Conservation (phyloP, 768 basidiomycete species). For the Daedaleopsis nitida region DNA sequence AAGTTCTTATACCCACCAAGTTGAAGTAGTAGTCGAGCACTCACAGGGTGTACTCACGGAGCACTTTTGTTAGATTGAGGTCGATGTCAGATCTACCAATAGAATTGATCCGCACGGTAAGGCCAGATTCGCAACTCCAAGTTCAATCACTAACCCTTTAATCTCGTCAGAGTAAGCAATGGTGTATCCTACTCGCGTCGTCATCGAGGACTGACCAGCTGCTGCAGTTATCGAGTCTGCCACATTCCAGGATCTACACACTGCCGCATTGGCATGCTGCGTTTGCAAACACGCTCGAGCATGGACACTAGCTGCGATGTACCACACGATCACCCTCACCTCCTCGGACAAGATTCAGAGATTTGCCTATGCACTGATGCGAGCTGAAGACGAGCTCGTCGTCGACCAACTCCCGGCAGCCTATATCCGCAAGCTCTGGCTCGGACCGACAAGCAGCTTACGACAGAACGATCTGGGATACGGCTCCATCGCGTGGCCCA, state of each 20-base stretch:
- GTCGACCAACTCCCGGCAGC: background rate
- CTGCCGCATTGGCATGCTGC: constrained; percentile 11
- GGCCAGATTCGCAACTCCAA: too few species aligned
- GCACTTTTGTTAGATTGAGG: too few species aligned
- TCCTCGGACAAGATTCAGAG: constrained; percentile 11
- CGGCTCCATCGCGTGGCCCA: constrained; percentile 33
- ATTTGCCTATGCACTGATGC: constrained; percentile 10
- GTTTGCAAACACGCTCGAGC: constrained; percentile 10
- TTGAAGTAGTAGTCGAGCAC: too few species aligned
- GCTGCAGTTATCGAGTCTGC: constrained; percentile 11
- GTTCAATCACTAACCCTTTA: too few species aligned
- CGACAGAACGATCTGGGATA: constrained; percentile 33
- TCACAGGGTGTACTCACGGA: too few species aligned
- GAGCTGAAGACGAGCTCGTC: background rate
- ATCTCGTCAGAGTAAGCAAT: too few species aligned
- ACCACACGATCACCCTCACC: constrained; percentile 12
- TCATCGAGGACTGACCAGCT: background rate
- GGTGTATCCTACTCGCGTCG: background rate
- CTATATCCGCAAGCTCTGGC: constrained; percentile 30
- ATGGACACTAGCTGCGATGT: constrained; percentile 18
- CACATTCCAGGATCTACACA: background rate
- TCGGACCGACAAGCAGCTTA: constrained; percentile 28
- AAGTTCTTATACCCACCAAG: too few species aligned
- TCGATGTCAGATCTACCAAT: too few species aligned
- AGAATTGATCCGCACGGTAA: too few species aligned